Conservation (phyloP, 306 rosid species). For the Pyrus pyrifolia region DNA sequence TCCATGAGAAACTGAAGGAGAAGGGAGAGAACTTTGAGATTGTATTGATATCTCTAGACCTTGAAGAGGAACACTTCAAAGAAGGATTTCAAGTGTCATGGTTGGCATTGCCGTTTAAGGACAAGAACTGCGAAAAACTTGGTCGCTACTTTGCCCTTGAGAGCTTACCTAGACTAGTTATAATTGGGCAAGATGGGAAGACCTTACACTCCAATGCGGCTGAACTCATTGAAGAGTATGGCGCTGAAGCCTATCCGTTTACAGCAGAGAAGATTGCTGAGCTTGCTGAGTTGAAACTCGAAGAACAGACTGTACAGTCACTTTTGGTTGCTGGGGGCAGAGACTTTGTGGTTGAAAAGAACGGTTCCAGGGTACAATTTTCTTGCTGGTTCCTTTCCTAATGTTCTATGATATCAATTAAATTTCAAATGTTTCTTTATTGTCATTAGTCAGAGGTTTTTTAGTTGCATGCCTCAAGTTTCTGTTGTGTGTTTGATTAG, state of each 20-base stretch:
- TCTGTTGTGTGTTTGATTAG: conserved; percentile 8
- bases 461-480: background rate
- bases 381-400: background rate
- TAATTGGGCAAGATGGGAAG: conserved; percentile 46
- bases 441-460: background rate
- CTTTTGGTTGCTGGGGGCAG: conserved; percentile 34
- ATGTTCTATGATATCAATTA: background rate
- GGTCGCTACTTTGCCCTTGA: conserved; percentile 34
- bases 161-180: conserved; percentile 27
- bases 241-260: conserved; percentile 40
- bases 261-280: conserved; percentile 30
- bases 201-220: conserved; percentile 31
- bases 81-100: conserved; percentile 32
- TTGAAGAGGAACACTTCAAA: conserved; percentile 28
- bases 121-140: conserved; percentile 25
- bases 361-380: conserved; percentile 34
- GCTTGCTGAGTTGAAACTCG: conserved; percentile 37
- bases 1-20: conserved; percentile 29
- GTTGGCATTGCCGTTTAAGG: conserved; percentile 45
- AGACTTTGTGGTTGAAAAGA: conserved; percentile 32
- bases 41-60: conserved; percentile 36
- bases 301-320: conserved; percentile 39
- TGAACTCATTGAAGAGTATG: conserved; percentile 36
- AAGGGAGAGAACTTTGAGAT: conserved; percentile 49
- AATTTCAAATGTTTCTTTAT: background rate